Evolutionary conservation across 2,329 filamentous ascomycete species (phyloP).

Genomic region (Sporothrix euskadiensis): DNA sequence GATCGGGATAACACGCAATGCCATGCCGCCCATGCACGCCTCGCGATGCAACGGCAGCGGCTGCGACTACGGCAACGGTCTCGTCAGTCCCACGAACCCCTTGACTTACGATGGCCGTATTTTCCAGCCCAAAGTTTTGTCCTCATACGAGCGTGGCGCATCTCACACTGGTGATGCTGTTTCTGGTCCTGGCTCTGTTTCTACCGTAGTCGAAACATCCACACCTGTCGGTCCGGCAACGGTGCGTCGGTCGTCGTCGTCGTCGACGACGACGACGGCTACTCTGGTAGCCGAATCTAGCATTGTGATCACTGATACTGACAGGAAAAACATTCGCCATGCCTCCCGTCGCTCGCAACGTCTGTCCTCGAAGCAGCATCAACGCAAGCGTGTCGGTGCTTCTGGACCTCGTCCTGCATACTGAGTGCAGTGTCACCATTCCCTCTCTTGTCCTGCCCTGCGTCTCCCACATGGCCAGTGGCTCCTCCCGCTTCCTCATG

Average conservation of each 20-base stretch:
- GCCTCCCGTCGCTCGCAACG: background rate
- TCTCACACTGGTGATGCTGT: background rate
- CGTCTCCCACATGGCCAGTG: constrained; percentile 8
- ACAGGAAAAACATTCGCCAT: background rate
- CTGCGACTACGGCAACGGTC: constrained; percentile 21
- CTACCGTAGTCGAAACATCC: background rate
- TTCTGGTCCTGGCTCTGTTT: background rate
- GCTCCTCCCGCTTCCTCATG: background rate
- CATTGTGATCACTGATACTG: background rate
- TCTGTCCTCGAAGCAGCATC: background rate
- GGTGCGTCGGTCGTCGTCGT: background rate
- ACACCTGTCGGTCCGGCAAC: background rate
- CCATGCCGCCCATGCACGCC: constrained; percentile 13
- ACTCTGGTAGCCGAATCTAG: background rate
- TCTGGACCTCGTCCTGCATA: background rate
- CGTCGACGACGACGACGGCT: background rate
- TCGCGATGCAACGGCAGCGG: constrained; percentile 16
- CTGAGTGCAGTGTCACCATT: too few relatives aligned
- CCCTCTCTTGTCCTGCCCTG: background rate
- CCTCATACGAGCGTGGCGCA: background rate
- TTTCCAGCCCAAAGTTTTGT: background rate
- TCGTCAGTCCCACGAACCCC: constrained; percentile 7
- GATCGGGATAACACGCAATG: background rate
- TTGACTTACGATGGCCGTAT: constrained; percentile 10
- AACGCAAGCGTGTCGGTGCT: background rate